Base-by-base conservation (phyloP, 2,329 filamentous ascomycete species). In the Xylaria sp. region DNA sequence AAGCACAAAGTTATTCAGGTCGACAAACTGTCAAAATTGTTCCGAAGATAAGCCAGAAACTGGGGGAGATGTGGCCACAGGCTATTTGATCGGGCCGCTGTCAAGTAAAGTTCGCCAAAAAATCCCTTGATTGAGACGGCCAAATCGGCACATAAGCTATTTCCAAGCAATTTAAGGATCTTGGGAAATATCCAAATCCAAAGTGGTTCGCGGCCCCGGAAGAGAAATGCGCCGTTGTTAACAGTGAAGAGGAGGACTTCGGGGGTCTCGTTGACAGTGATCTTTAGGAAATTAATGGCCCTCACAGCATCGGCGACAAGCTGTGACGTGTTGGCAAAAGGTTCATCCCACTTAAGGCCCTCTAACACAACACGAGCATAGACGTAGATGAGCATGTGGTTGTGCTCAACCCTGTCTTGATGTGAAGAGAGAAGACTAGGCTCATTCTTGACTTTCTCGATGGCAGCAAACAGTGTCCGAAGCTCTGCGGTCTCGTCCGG, bases 341-440 rank as follows among this genome's bases (percentile, higher is more conserved):
- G 89, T 72, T 94, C 88, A 73, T 93, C 87, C 75, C 87, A 84
- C 70, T 85, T 85, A 53, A 92, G 83, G 50, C 85, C 85, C 71
- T 94, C 91, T 13, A 97, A 83, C 25, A 93, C 91, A 65, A 93
- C 92, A 75, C 92, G 90, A 56, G 91, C 85, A 72, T 96, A 92
- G 69, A 97, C 91, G 75, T 92, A 94, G 59, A 97, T 90, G 56
- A 97, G 86, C 79, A 94, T 92, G 73, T 94, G 91, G 72, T 96
- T 95, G 76, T 96, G 90, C 57, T 90, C 86, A 50, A 92, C 80
- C 71, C 91, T 89, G 50, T 92, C 89, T 69, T 90, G 87, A 1
- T 83, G 75, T 13, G 87, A 85, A 36, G 89, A 88, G 29, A 95
- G 84, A 29, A 83, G 75, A 0, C 76, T 78, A 44, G 81, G 85